phyloP scores from a whole-genome alignment of 2,329 filamentous ascomycete genomes.

The Epicoccum nigrum region DNA sequence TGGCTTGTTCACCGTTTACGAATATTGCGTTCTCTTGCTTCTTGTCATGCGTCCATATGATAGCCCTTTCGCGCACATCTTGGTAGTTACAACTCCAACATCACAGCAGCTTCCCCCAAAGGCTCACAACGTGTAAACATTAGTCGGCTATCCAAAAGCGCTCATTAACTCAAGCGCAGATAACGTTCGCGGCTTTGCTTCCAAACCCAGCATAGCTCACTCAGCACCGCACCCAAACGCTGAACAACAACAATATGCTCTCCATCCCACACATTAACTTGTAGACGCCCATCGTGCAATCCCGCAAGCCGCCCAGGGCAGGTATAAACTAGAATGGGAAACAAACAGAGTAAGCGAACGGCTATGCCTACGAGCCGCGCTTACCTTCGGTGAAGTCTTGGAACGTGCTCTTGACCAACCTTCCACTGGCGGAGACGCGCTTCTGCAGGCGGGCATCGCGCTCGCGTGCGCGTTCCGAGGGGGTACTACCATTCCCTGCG shows the following conservation, averaged over 20 bases:
- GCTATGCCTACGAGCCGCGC: conserved; percentile 39
- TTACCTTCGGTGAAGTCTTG: conserved; percentile 42
- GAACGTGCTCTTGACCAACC: conserved; percentile 46
- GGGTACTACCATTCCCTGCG: conserved; percentile 49
- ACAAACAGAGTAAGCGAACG: conserved; percentile 36
- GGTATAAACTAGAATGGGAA: conserved; percentile 44
- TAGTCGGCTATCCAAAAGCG: conserved; percentile 14
- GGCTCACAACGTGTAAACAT: conserved; percentile 9
- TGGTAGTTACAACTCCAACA: no score
- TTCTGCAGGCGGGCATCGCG: conserved; percentile 48
- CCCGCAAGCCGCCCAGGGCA: conserved; percentile 40
- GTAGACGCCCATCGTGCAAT: conserved; percentile 40
- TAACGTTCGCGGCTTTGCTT: conserved; percentile 3
- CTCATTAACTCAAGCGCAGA: neutral
- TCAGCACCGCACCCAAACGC: neutral
- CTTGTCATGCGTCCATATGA: no score
- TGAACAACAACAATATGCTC: neutral
- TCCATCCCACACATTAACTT: conserved; percentile 29
- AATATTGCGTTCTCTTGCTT: no score
- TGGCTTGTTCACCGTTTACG: no score
- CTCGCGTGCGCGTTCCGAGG: conserved; percentile 46
- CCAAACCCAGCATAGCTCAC: neutral
- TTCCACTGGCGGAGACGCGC: conserved; percentile 48
- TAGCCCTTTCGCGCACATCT: no score
- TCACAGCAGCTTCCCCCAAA: no score